These are phyloP conservation scores for Dactylellina drechsleri DNA, from an alignment of 2,329 filamentous ascomycete genomes.

Conservation along the genomic window DNA sequence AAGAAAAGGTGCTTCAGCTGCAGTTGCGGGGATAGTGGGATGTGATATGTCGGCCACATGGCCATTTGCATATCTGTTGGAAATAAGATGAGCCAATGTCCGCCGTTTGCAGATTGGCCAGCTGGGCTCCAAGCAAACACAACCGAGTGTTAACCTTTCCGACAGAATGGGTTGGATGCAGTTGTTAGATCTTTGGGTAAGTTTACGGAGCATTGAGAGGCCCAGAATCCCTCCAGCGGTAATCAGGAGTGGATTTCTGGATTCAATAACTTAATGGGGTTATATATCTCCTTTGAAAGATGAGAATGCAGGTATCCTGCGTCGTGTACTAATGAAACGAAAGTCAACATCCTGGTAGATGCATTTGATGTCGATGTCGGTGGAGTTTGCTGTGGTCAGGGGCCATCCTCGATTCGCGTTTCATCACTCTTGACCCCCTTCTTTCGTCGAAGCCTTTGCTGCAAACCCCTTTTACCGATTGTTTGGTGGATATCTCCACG, in stretches of 20 bases:
- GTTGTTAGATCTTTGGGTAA: slow-evolving; percentile 32
- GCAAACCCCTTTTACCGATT: slow-evolving; percentile 21
- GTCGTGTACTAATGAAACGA: slow-evolving; percentile 32
- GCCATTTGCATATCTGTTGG: slow-evolving; percentile 20
- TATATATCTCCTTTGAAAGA: slow-evolving; percentile 17
- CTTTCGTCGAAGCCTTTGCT: background rate
- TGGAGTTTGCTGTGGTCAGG: slow-evolving; percentile 37
- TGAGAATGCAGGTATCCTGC: slow-evolving; percentile 33
- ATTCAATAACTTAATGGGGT: slow-evolving; percentile 4
- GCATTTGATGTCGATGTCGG: slow-evolving; percentile 14
- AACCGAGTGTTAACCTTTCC: slow-evolving; percentile 22
- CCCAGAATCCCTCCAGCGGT: slow-evolving; percentile 13
- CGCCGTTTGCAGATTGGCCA: slow-evolving; percentile 39
- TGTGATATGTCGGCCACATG: slow-evolving; percentile 40
- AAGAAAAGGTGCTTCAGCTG: slow-evolving; percentile 1
- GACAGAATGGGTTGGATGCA: slow-evolving; percentile 33
- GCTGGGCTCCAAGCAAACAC: slow-evolving; percentile 30
- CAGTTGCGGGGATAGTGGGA: slow-evolving; percentile 23
- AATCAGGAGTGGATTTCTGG: background rate
- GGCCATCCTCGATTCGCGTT: slow-evolving; percentile 41
- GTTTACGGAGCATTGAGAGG: background rate
- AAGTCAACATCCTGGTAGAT: background rate
- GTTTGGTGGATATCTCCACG: slow-evolving; percentile 14
- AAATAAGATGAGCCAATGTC: slow-evolving; percentile 17
- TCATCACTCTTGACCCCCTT: slow-evolving; percentile 13